Percentiles rank a stretch among this genome's conserved stretches.
These are phyloP conservation scores for Caloboletus inedulis DNA, from an alignment of 1,284 basidiomycete genomes.

Conservation along the genomic window DNA sequence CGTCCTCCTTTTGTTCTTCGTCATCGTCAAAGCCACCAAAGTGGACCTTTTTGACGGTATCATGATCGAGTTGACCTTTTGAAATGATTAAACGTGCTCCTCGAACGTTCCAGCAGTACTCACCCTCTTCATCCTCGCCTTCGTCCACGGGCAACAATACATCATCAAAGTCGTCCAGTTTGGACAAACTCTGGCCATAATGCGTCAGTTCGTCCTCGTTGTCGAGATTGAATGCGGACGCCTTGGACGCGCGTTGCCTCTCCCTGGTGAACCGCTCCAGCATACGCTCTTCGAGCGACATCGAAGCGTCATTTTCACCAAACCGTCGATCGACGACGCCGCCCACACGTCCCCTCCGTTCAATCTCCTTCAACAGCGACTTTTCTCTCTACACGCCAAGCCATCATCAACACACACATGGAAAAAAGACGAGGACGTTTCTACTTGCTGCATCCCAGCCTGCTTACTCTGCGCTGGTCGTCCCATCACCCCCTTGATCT, in stretches of 20 bases:
- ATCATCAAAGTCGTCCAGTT: conserved; percentile 84
- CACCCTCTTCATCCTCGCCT: conserved; percentile 57
- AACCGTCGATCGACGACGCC: conserved; percentile 94
- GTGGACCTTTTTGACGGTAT: conserved; percentile 66
- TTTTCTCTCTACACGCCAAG: conserved; percentile 64
- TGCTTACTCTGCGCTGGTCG: conserved; percentile 84
- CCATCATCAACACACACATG: conserved; percentile 11
- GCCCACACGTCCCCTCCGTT: conserved; percentile 75
- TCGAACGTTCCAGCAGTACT: conserved; percentile 9
- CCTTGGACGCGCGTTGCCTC: conserved; percentile 75
- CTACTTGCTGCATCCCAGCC: conserved; percentile 85
- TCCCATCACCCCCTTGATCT: conserved; percentile 80
- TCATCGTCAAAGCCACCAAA: conserved; percentile 91
- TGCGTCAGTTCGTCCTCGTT: conserved; percentile 91
- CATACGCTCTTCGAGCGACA: conserved; percentile 96
- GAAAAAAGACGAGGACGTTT: conserved; percentile 27
- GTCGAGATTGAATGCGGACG: conserved; percentile 86
- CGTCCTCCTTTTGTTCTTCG: conserved; percentile 55
- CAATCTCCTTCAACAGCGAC: conserved; percentile 84
- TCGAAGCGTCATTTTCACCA: conserved; percentile 89
- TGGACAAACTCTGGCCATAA: conserved; percentile 85
- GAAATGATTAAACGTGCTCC: conserved; percentile 23
- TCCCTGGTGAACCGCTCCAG: conserved; percentile 95
- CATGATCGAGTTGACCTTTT: conserved; percentile 61
- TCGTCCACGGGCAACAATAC: conserved; percentile 71